Percentiles rank a stretch among this genome's conserved stretches.
These are phyloP conservation scores for Talaromyces sp. DNA, from an alignment of 2,329 filamentous ascomycete genomes.

Conservation along the genomic window DNA sequence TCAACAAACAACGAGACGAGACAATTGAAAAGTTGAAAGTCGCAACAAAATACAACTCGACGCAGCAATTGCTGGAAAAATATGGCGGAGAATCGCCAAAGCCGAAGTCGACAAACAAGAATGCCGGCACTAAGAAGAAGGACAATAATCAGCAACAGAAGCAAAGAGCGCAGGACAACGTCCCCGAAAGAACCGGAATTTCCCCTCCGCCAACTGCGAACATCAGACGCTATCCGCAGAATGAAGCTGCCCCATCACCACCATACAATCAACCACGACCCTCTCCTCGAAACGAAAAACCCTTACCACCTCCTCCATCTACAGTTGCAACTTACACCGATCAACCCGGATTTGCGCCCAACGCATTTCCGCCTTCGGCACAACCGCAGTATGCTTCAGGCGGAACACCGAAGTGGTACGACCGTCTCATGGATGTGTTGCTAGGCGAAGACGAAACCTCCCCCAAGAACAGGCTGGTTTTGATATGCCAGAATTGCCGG, in stretches of 20 bases:
- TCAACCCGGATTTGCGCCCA: conserved; percentile 47
- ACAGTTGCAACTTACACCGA: conserved; percentile 26
- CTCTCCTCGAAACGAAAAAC: background rate
- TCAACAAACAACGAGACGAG: conserved; percentile 73
- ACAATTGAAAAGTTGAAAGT: conserved; percentile 94
- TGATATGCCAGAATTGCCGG: conserved; percentile 78
- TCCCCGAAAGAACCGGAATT: conserved; percentile 46
- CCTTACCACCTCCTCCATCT: conserved; percentile 19
- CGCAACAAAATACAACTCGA: conserved; percentile 94
- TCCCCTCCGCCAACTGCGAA: conserved; percentile 64
- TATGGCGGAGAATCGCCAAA: conserved; percentile 68
- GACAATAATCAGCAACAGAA: conserved; percentile 1
- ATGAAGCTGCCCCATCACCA: conserved; percentile 7
- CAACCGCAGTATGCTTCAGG: conserved; percentile 33
- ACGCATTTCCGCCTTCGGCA: conserved; percentile 38
- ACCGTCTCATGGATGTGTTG: conserved; percentile 84
- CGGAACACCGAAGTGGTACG: conserved; percentile 72
- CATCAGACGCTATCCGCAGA: conserved; percentile 41
- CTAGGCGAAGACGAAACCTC: conserved; percentile 93
- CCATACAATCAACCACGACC: background rate
- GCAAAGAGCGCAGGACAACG: background rate
- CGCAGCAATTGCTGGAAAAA: conserved; percentile 86
- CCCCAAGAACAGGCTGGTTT: conserved; percentile 81
- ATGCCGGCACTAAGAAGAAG: conserved; percentile 24
- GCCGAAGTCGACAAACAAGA: conserved; percentile 13